These are phyloP conservation scores for Pleurotus djamor DNA, from an alignment of 768 basidiomycete species.

Conservation along the genomic window DNA sequence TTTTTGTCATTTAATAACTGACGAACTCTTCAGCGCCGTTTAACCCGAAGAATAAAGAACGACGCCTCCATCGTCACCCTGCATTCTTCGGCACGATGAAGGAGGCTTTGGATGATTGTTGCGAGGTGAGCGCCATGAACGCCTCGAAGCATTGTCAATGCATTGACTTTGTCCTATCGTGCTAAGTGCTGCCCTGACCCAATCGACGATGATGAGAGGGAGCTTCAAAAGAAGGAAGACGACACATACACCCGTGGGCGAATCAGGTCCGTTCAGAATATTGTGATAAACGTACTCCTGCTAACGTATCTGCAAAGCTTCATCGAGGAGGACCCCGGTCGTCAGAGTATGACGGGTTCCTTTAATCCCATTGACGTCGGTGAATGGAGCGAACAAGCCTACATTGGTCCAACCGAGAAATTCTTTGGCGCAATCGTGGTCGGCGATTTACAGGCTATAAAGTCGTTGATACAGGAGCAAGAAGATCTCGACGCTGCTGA, in stretches of 20 bases:
- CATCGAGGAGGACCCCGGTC: constrained; percentile 58
- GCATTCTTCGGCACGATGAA: constrained; percentile 60
- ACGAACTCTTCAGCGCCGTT: constrained; percentile 40
- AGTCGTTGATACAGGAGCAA: constrained; percentile 35
- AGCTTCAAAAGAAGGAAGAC: constrained; percentile 51
- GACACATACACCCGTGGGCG: constrained; percentile 51
- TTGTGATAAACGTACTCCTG: neutral
- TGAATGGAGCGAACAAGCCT: constrained; percentile 64
- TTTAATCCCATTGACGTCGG: constrained; percentile 68
- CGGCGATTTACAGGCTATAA: constrained; percentile 37
- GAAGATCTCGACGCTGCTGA: constrained; percentile 28
- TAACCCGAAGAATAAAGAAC: constrained; percentile 61
- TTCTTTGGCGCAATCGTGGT: constrained; percentile 56
- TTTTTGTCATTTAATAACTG: neutral
- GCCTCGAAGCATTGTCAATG: neutral
- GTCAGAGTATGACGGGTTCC: constrained; percentile 59
- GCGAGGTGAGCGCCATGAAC: constrained; percentile 37
- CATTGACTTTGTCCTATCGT: neutral
- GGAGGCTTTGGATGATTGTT: constrained; percentile 61
- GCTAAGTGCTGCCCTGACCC: constrained; percentile 52
- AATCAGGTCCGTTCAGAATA: constrained; percentile 34
- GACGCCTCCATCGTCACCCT: constrained; percentile 59
- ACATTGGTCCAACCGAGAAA: constrained; percentile 50
- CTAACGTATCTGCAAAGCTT: constrained; percentile 32
- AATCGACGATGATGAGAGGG: constrained; percentile 51